Evolutionary conservation across 805 yeast species (phyloP), one percentile per base, ranked within the genome.

Genomic region (Ogataea thermomethanolica): DNA sequence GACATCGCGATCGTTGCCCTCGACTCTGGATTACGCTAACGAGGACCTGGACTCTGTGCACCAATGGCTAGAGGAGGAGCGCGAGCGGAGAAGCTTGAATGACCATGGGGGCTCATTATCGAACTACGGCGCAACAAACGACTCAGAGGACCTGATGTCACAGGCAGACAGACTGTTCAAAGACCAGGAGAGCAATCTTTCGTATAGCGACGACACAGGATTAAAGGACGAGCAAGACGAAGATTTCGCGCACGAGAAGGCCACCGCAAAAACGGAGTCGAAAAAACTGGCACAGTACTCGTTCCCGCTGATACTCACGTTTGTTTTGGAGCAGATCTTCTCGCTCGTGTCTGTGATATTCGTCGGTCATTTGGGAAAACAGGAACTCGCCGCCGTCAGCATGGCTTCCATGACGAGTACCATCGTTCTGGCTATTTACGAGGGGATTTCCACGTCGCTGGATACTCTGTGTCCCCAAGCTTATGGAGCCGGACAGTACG

Each of bases 401-500:
- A 65, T 84, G 51, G 81, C 86, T 7, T 75, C 87, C 13, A 84
- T 84, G 90, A 81, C 90, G 2, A 86, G 88, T 2, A 82, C 84
- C 44, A 82, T 84, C 29, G 73, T 82, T 1, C 72, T 81, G 46
- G 87, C 89, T 20, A 72, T 84, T 1, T 79, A 83, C 51, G 88
- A 82, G 58, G 93, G 91, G 11, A 75, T 84, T 1, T 72, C 88
- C 12, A 84, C 91, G 0, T 74, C 88, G 44, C 66, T 84, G 38
- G 91, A 84, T 53, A 84, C 93, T 0, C 65, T 84, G 23, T 84
- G 93, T 58, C 83, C 90, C 2, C 91, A 84, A 61, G 84, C 90
- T 0, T 84, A 70, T 55, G 91, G 93, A 20, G 76, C 85, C 17
- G 74, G 74, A 35, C 81, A 81, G 46, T 74, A 65, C 53, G 67